Evolutionary conservation across 805 yeast genomes (phyloP).

Genomic region (Kodamaea neixiangensis): DNA sequence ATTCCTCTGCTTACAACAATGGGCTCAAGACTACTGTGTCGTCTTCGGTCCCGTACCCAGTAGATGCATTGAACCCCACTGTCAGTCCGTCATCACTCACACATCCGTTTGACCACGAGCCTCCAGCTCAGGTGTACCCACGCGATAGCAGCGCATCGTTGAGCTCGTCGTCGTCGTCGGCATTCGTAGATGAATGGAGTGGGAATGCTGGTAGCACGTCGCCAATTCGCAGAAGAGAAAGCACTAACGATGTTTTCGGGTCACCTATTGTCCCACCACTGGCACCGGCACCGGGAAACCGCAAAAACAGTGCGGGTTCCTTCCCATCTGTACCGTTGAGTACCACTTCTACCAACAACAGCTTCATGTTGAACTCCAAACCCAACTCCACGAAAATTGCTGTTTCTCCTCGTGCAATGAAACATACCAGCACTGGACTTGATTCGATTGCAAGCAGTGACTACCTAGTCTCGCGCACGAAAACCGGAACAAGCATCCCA

Average conservation of each 20-base stretch:
- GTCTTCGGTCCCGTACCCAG: not conserved
- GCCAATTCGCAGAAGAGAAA: slow-evolving; percentile 1
- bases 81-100: slow-evolving; percentile 3
- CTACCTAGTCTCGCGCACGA: slow-evolving; percentile 10
- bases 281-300: not conserved
- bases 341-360: slow-evolving; percentile 6
- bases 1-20: not conserved
- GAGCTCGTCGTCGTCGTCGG: slow-evolving; percentile 11
- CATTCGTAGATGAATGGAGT: slow-evolving; percentile 6
- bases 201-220: slow-evolving; percentile 3
- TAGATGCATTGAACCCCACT: slow-evolving; percentile 3
- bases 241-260: slow-evolving; percentile 8
- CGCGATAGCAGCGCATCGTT: slow-evolving; percentile 9
- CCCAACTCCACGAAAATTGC: slow-evolving; percentile 4
- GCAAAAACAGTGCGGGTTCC: slow-evolving; percentile 7
- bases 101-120: slow-evolving; percentile 5
- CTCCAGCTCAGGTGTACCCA: slow-evolving; percentile 6
- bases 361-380: slow-evolving; percentile 3
- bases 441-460: slow-evolving; percentile 11
- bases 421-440: slow-evolving; percentile 3
- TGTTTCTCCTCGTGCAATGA: slow-evolving; percentile 9
- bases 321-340: slow-evolving; percentile 5
- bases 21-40: not conserved
- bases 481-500: slow-evolving; percentile 9
- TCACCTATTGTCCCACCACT: slow-evolving; percentile 9